A percentile compares a stretch with the other conserved stretches of the same genome.
phyloP scores from a whole-genome alignment of 768 basidiomycete genomes.

The Pleurotus tuber-regium region DNA sequence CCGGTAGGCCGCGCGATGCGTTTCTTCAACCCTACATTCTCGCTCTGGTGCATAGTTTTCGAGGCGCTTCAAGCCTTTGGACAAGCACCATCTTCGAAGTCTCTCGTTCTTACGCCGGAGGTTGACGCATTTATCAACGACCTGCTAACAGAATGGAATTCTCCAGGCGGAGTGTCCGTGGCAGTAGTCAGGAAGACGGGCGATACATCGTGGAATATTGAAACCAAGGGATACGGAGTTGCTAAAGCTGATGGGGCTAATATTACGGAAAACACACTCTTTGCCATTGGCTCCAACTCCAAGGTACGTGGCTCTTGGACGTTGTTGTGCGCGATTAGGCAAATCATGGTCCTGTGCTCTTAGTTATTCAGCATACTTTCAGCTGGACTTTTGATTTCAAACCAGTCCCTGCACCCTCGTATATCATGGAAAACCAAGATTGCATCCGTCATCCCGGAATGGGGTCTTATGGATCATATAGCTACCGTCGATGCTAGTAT shows the following conservation, averaged over 20 bases:
- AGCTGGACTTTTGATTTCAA: constrained; percentile 25
- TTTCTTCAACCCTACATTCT: too few relatives aligned
- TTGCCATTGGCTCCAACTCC: constrained; percentile 28
- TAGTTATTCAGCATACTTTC: constrained; percentile 25
- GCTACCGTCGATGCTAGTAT: constrained; percentile 21
- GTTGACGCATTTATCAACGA: constrained; percentile 22
- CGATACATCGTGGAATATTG: constrained; percentile 25
- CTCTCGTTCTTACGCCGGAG: constrained; percentile 15
- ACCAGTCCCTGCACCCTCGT: constrained; percentile 22
- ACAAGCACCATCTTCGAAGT: too few relatives aligned
- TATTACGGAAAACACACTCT: constrained; percentile 25
- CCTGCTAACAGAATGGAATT: constrained; percentile 24
- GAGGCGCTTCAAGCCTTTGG: too few relatives aligned
- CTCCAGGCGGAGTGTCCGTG: constrained; percentile 25
- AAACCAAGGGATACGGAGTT: constrained; percentile 28
- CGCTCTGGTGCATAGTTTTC: too few relatives aligned
- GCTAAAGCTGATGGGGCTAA: constrained; percentile 21
- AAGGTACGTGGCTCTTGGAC: constrained; percentile 18
- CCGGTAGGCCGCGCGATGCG: too few relatives aligned
- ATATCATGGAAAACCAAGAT: constrained; percentile 26
- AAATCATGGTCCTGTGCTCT: not conserved
- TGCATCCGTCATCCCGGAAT: constrained; percentile 21
- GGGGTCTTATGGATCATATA: constrained; percentile 22
- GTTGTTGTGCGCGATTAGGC: not conserved
- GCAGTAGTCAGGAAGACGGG: constrained; percentile 25